A percentile compares a stretch with the other conserved stretches of the same genome.
phyloP scores from a whole-genome alignment of 345 rosid genomes.

The Ricinus communis region DNA sequence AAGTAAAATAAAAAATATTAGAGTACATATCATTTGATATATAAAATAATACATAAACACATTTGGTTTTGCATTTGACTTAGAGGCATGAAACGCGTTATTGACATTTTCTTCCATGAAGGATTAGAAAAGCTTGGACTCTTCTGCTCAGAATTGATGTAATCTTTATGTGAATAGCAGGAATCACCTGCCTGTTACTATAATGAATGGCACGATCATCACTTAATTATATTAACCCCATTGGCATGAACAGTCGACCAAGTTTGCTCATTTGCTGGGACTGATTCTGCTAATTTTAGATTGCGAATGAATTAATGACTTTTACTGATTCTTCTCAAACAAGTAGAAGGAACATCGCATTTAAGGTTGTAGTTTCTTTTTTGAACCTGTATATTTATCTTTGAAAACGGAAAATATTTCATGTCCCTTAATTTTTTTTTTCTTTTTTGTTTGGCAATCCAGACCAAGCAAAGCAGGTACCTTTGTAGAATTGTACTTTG shows the following conservation, averaged over 20 bases:
- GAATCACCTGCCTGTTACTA: neutral
- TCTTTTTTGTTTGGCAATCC: no score
- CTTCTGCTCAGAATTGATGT: neutral
- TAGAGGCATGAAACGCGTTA: conserved; percentile 15
- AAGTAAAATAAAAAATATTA: neutral
- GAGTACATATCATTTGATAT: neutral
- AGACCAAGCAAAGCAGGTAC: no score
- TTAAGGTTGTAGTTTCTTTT: no score
- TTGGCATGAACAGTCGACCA: no score
- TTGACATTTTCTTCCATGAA: conserved; percentile 19
- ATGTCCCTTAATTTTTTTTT: no score
- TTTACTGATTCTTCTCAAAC: neutral
- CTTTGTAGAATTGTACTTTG: no score
- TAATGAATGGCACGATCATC: neutral
- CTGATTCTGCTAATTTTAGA: no score
- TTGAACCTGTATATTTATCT: no score
- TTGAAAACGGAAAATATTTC: no score
- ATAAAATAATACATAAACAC: neutral
- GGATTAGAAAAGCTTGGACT: neutral
- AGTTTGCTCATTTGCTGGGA: no score
- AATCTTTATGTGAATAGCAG: neutral
- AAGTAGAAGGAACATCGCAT: no score
- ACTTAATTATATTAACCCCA: neutral
- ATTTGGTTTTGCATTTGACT: neutral
- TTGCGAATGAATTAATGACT: neutral